These are phyloP conservation scores for Paramecium octaurelia DNA, from an alignment of 73 alveolate genomes.

Conservation along the genomic window DNA sequence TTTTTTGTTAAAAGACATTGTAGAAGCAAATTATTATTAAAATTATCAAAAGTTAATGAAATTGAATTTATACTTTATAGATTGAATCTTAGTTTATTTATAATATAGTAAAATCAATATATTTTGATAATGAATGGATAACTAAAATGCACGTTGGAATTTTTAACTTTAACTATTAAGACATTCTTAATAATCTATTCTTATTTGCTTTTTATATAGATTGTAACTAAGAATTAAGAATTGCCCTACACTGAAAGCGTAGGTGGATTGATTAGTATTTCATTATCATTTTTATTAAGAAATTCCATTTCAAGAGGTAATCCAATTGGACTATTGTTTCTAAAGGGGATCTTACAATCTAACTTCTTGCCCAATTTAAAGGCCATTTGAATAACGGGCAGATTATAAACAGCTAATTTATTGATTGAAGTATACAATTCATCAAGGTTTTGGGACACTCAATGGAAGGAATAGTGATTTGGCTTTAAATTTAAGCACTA, in stretches of 20 bases:
- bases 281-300: neutral
- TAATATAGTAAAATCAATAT: neutral
- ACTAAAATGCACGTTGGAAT: slow-evolving; percentile 38
- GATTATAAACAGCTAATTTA: slow-evolving; percentile 18
- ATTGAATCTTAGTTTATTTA: neutral
- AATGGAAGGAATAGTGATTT: slow-evolving; percentile 35
- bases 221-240: slow-evolving; percentile 10
- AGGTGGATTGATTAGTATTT: neutral
- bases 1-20: neutral
- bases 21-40: neutral
- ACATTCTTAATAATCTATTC: slow-evolving; percentile 36
- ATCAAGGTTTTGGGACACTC: slow-evolving; percentile 45
- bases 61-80: neutral
- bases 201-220: neutral
- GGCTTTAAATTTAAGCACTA: neutral
- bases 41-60: neutral
- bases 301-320: slow-evolving; percentile 9
- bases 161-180: neutral
- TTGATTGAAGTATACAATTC: neutral
- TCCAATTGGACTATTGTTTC: slow-evolving; percentile 1
- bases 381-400: slow-evolving; percentile 51
- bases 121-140: slow-evolving; percentile 13
- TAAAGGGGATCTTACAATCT: slow-evolving; percentile 60
- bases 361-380: slow-evolving; percentile 47
- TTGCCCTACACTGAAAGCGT: neutral